Conservation (phyloP, 306 rosid species). For the Vigna angularis region DNA sequence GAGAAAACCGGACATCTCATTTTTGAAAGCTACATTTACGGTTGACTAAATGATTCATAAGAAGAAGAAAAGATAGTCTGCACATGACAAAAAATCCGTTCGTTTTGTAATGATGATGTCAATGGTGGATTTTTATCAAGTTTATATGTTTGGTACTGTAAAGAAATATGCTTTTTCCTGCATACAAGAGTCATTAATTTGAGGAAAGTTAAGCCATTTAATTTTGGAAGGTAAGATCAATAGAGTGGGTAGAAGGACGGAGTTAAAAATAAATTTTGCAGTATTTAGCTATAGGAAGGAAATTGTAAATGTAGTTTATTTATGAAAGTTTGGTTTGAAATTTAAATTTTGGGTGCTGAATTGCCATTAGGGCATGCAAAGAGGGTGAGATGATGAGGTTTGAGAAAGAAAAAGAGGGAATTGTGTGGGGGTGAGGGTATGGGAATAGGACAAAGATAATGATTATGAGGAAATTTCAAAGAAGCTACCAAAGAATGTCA, state of each 20-base stretch:
- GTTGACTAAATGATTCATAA: too few species aligned
- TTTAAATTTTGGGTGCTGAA: slow-evolving; percentile 19
- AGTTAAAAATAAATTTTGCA: neutral
- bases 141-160: too few species aligned
- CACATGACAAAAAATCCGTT: too few species aligned
- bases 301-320: neutral
- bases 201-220: neutral
- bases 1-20: too few species aligned
- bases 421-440: neutral
- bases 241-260: neutral
- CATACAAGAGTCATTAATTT: too few species aligned
- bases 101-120: too few species aligned
- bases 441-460: slow-evolving; percentile 32
- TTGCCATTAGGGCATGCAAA: slow-evolving; percentile 1
- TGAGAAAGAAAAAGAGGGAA: slow-evolving; percentile 23
- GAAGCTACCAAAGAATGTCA: slow-evolving; percentile 46
- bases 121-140: too few species aligned
- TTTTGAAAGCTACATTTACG: too few species aligned
- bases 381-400: neutral
- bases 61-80: too few species aligned
- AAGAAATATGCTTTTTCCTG: too few species aligned
- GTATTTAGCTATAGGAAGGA: neutral
- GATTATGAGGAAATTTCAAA: slow-evolving; percentile 41
- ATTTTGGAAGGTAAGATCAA: neutral
- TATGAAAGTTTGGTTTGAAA: slow-evolving; percentile 2